Conservation (phyloP, 495 filamentous ascomycete species). For the Neurospora sp. region DNA sequence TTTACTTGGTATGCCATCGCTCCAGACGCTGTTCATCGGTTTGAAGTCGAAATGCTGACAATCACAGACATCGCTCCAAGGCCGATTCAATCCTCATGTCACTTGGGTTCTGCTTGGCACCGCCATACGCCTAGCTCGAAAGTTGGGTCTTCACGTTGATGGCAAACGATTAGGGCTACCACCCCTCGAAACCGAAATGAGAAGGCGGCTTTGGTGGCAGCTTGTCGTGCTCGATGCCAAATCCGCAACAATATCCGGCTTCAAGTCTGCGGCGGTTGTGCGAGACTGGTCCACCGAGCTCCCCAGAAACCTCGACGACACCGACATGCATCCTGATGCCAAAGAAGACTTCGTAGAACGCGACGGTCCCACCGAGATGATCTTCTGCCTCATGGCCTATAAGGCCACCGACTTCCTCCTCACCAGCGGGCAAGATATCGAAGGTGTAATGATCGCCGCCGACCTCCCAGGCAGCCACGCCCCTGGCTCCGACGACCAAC, state of each 20-base stretch:
- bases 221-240: conserved; percentile 56
- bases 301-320: conserved; percentile 48
- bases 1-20: conserved; percentile 39
- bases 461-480: conserved; percentile 12
- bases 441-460: conserved; percentile 31
- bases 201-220: conserved; percentile 64
- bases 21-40: not conserved
- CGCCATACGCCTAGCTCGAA: conserved; percentile 56
- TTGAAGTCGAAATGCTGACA: conserved; percentile 8
- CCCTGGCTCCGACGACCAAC: conserved; percentile 23
- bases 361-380: conserved; percentile 56
- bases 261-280: conserved; percentile 44
- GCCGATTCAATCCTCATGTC: conserved; percentile 40
- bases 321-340: conserved; percentile 48
- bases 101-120: conserved; percentile 45
- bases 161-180: conserved; percentile 55
- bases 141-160: conserved; percentile 64
- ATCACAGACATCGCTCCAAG: conserved; percentile 36
- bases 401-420: conserved; percentile 39
- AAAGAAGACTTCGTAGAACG: conserved; percentile 41
- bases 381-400: conserved; percentile 49
- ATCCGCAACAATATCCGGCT: conserved; percentile 51
- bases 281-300: conserved; percentile 37
- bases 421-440: conserved; percentile 29
- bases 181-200: conserved; percentile 57